Base-by-base conservation (phyloP, 2,329 filamentous ascomycete genomes). In the Talaromyces albobiverticillius region DNA sequence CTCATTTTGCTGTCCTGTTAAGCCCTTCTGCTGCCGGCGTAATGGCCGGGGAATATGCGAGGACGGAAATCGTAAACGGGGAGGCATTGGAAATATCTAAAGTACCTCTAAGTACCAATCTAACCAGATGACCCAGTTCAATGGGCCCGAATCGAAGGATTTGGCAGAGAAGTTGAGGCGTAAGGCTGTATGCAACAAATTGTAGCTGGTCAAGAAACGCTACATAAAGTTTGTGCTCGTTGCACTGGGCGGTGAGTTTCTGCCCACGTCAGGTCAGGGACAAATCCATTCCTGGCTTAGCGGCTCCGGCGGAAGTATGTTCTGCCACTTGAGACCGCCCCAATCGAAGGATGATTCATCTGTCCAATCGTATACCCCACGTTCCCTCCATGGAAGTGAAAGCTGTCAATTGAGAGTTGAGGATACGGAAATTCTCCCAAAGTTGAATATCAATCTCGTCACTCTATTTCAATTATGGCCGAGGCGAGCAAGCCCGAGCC, bases 41-140 rank as follows among this genome's bases (percentile, higher is more conserved):
- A 67, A 60, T 55, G 68, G 63, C 57, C 62, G 67, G 55, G 60
- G 69, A 55, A 72, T 64, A 54, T 64, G 67, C 60, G 61, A 59
- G 58, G 64, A 62, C 36, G 67, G 69, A 47, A 80, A 62, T 40
- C 71, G 77, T 66, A 81, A 60, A 66, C 80, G 76, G 41, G 80
- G 80, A 58, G 79, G 78, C 82, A 84, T 84, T 66, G 66, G 69
- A n/a, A 8, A 10, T 32, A 25, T 40, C 20, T 8, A 18, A 40
- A 13, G 20, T 9, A 22, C 20, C 16, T 22, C 10, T 20, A 40
- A 13, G 3, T 13, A 4, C 18, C 4, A 40, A 13, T 40, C 18
- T 11, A 11, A 20, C 4, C 6, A 40, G 13, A n/a, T 8, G 11
- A 40, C 20, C 11, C 4, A 11, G n/a, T 40, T 40, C 2, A 22